These are phyloP conservation scores for Scheffersomyces stipitis DNA, from an alignment of 805 yeast genomes.

Conservation along the genomic window DNA sequence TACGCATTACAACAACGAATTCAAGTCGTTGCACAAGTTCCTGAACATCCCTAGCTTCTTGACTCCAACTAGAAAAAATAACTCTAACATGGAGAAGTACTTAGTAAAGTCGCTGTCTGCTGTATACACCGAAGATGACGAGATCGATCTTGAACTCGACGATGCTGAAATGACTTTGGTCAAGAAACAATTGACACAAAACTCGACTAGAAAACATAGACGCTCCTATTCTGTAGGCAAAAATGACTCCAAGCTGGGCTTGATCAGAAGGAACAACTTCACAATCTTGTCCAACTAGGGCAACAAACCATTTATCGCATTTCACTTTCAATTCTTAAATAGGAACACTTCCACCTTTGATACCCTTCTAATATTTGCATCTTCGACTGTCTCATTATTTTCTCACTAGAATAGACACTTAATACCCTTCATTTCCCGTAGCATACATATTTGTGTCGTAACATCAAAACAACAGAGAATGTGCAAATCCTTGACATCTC, in stretches of 20 bases:
- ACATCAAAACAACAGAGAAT: too few species aligned
- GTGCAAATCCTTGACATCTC: too few species aligned
- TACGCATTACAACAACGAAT: constrained; percentile 24
- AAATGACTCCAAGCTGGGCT: constrained; percentile 32
- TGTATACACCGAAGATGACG: not conserved
- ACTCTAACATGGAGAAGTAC: constrained; percentile 16
- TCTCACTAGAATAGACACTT: too few species aligned
- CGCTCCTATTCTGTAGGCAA: constrained; percentile 41
- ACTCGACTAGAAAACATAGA: constrained; percentile 18
- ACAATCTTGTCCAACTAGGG: constrained; percentile 19
- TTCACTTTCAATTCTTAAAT: not conserved
- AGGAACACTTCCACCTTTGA: too few species aligned
- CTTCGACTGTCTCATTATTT: too few species aligned
- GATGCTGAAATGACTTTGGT: constrained; percentile 16
- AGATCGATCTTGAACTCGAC: constrained; percentile 13
- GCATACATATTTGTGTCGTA: too few species aligned
- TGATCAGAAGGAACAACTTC: constrained; percentile 34
- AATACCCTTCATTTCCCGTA: too few species aligned
- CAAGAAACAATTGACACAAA: constrained; percentile 1
- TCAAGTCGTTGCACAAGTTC: constrained; percentile 30
- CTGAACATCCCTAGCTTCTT: constrained; percentile 28
- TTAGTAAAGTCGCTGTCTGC: constrained; percentile 11
- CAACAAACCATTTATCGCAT: not conserved
- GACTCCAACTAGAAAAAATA: constrained; percentile 36
- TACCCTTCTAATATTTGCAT: too few species aligned